Conservation (phyloP, 139 green algal species). For the Nannochloris sp. region DNA sequence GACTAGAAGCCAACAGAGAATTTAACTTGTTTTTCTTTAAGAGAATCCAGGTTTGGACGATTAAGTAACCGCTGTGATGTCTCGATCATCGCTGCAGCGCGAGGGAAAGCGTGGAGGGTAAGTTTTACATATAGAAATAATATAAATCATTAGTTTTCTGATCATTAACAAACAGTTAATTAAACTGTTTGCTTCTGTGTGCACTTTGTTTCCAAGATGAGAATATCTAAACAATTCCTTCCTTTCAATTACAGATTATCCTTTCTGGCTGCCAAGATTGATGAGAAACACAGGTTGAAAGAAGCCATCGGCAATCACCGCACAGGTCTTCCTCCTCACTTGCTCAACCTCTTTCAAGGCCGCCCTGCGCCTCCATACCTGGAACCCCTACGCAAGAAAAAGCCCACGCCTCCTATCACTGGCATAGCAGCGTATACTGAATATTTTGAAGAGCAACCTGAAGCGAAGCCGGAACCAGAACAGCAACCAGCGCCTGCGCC, state of each 20-base stretch:
- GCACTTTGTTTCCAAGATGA: too few species aligned
- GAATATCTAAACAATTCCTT: too few species aligned
- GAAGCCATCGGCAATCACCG: conserved; percentile 46
- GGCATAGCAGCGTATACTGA: conserved; percentile 55
- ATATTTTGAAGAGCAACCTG: conserved; percentile 55
- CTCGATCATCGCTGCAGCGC: neutral
- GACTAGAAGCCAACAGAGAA: too few species aligned
- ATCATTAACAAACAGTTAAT: too few species aligned
- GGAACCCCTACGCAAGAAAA: conserved; percentile 14
- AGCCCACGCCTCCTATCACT: conserved; percentile 32
- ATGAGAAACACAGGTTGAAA: conserved; percentile 38
- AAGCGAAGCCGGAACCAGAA: conserved; percentile 68
- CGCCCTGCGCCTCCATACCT: conserved; percentile 20
- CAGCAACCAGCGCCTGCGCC: conserved; percentile 22
- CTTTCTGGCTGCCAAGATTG: conserved; percentile 18
- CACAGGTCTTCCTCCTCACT: conserved; percentile 61
- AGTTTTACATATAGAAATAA: neutral
- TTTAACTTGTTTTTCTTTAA: too few species aligned
- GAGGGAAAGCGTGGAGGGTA: neutral
- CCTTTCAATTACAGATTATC: conserved; percentile 10
- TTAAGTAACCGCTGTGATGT: too few species aligned
- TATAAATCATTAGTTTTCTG: too few species aligned
- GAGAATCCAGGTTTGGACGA: too few species aligned
- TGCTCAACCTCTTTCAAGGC: conserved; percentile 68
- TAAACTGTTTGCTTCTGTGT: too few species aligned